phyloP scores from a whole-genome alignment of 169 alveolate genomes.

The Theileria equi region DNA sequence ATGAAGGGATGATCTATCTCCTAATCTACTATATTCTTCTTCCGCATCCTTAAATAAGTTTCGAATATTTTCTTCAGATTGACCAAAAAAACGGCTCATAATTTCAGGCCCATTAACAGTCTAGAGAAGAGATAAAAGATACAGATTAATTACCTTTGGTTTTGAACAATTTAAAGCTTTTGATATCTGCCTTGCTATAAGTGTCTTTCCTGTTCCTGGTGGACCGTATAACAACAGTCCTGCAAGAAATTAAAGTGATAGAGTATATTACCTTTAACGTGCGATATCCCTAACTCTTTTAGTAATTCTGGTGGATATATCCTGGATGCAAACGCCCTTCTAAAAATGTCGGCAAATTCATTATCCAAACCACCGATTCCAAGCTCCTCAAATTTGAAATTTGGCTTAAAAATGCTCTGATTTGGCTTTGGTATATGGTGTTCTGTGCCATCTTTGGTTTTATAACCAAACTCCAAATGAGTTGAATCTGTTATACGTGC shows the following conservation, averaged over 20 bases:
- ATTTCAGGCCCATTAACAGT: constrained; percentile 88
- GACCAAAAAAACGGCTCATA: constrained; percentile 96
- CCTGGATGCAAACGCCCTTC: constrained; percentile 99
- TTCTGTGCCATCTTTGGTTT: constrained; percentile 38
- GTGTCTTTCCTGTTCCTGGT: constrained; percentile 99
- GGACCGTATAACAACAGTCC: constrained; percentile 98
- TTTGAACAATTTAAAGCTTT: constrained; percentile 92
- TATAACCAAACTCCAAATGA: constrained; percentile 36
- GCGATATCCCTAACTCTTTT: constrained; percentile 96
- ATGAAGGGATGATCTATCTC: constrained; percentile 95
- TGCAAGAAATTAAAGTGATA: neutral
- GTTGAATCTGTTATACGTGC: constrained; percentile 44
- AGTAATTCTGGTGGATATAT: constrained; percentile 94
- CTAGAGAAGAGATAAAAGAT: constrained; percentile 3
- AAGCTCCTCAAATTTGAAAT: constrained; percentile 87
- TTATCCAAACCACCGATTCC: constrained; percentile 91
- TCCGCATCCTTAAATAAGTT: constrained; percentile 97
- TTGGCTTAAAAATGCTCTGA: constrained; percentile 66
- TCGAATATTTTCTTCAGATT: constrained; percentile 97
- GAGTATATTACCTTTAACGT: constrained; percentile 86
- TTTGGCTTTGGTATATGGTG: constrained; percentile 32
- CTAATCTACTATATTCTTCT: constrained; percentile 85
- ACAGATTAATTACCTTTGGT: constrained; percentile 84
- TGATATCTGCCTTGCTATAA: constrained; percentile 99
- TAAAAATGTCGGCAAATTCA: constrained; percentile 96